Evolutionary conservation across 768 basidiomycete species (phyloP), one percentile per base, ranked within the genome.

Genomic region (Hemileccinum rubropunctum): DNA sequence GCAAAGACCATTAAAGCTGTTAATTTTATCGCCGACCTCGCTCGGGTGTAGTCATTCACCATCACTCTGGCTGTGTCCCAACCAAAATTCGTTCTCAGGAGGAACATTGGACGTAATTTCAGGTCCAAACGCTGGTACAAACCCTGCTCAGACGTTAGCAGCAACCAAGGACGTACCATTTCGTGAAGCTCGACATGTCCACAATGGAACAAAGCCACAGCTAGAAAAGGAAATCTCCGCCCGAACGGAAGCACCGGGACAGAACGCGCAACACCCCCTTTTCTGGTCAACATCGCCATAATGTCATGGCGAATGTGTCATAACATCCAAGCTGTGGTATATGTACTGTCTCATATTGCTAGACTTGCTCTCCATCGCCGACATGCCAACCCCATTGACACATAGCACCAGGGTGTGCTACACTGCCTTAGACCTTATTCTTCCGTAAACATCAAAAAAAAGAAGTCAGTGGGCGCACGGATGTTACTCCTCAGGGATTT

Each of bases 11-110:
- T 23, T 23, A 23, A 23, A 3, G 23, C 23, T 23, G 23, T 3
- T 59, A 47, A 60, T 45, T 46, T 39, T 53, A 61, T 50, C 50
- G 38, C 51, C 48, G 47, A 41, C 44, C 35, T 18, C 10, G 41
- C 41, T 42, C 41, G 45, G 38, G 30, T 47, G 50, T 55, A n/a
- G 48, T 53, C 52, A 53, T 50, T 46, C 42, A 47, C 48, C 52
- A 50, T 28, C 39, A 21, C 37, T n/a, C 33, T 21, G 35, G 42
- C 27, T 20, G 47, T 57, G 54, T 51, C 53, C 58, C 43, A 27
- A 49, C 50, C 53, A 30, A 49, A 40, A 42, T 18, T 4, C 28
- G 33, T n/a, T 43, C 26, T 18, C 34, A 23, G 21, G 15, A 23
- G 23, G 12, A 7, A 36, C 18, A 4, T 28, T 9, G 40, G 50